Evolutionary conservation across 2,329 filamentous ascomycete species (phyloP), one percentile per base, ranked within the genome.

Genomic region (Botrytis byssoidea): DNA sequence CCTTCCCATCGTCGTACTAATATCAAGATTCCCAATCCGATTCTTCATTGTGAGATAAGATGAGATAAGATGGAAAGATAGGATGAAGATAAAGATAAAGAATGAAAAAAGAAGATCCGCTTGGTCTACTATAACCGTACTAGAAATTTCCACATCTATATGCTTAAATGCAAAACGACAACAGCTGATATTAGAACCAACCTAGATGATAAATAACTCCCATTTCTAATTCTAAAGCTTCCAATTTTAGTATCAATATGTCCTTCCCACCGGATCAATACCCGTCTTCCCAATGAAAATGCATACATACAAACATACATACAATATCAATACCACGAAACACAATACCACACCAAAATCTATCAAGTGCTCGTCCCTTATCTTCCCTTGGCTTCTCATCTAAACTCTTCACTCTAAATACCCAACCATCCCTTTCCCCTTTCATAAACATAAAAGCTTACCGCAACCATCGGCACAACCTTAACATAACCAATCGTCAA

Each of bases 401-500:
- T 48, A 18, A 35, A 22, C 16, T 40, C 48, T 12, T 6, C 16
- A n/a, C 16, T 74, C 80, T 85, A 93, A 79, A 94, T 93, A 60
- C 89, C 90, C 77, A 94, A 83, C 77, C 86, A 83, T 63, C 84
- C 86, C 84, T 91, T 91, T 77, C 87, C 83, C 74, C 89, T 85
- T 82, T 91, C 89, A 78, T 91, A 91, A 25, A 88, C 89, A 80
- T 88, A 91, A 80, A 91, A 91, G 77, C 86, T 87, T 71, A 88
- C 86, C 20, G 96, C 96, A 42, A 85, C 90, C 93, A 99, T 92
- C 5, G 96, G 96, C 75, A 98, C 87, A 70, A 98, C 89, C 85
- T 99, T 99, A 80, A 94, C 89, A 82, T 98, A 99, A 12, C 96
- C 96, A 82, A 99, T 98, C 1, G 92, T 93, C 81, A 99, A 84